Percentiles rank a stretch among this genome's conserved stretches.
phyloP scores from a whole-genome alignment of 2,329 filamentous ascomycete genomes.

The Colletotrichum sp. region DNA sequence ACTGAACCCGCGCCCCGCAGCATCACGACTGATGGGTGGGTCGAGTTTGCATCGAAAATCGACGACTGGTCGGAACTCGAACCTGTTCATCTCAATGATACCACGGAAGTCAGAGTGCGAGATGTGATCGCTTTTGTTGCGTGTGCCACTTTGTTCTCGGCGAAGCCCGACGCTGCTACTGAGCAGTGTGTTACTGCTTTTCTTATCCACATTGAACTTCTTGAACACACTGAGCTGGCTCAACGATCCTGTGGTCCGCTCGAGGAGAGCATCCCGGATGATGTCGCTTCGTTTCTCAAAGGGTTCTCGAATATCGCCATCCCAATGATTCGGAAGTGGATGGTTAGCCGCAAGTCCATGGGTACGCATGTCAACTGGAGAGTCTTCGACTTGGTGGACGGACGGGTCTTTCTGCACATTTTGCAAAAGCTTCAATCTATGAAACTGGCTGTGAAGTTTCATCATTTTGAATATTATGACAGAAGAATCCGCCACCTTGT shows the following conservation, averaged over 20 bases:
- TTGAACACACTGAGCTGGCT: background rate
- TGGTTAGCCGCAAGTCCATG: background rate
- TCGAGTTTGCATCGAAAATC: background rate
- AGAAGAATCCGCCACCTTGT: background rate
- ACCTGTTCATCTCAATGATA: background rate
- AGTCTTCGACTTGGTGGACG: conserved; percentile 2
- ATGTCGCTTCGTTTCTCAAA: background rate
- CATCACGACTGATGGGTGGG: background rate
- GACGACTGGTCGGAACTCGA: background rate
- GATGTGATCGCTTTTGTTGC: background rate
- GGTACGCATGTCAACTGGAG: background rate
- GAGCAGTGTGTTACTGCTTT: background rate
- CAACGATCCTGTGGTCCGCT: background rate
- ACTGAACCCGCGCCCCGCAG: background rate
- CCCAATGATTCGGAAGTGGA: background rate
- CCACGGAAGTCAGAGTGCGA: background rate
- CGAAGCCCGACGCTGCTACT: background rate
- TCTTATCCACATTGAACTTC: background rate
- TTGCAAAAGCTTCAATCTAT: background rate
- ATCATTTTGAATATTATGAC: background rate
- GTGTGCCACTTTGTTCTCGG: background rate
- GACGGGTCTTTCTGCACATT: background rate
- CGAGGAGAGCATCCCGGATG: background rate
- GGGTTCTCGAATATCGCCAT: background rate
- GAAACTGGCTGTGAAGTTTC: background rate